A percentile compares a stretch with the other conserved stretches of the same genome.
Evolutionary conservation across 306 rosid species (phyloP).

Genomic region (Boehmeria nivea): DNA sequence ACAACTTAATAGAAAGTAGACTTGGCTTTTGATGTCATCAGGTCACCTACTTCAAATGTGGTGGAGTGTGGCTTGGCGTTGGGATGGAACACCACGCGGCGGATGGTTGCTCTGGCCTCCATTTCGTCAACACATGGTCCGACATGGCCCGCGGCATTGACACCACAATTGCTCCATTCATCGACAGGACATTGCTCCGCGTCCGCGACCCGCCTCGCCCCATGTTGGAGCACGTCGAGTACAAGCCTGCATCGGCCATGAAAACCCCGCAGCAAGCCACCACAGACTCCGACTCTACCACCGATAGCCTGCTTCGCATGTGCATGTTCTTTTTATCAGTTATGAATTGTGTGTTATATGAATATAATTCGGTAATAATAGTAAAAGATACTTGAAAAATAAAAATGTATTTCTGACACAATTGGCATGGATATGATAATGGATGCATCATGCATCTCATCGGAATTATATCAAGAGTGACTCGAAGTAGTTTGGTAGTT

Average conservation of each 20-base stretch:
- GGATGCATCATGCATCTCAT: no score
- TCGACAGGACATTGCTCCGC: conserved; percentile 60
- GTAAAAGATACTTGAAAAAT: no score
- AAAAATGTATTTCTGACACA: no score
- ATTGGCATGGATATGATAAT: no score
- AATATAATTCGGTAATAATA: no score
- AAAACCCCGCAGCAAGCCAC: conserved; percentile 23
- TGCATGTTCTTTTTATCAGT: no score
- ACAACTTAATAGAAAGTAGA: no score
- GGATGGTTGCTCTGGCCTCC: conserved; percentile 81
- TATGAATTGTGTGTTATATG: no score
- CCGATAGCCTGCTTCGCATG: no score
- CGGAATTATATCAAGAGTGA: no score
- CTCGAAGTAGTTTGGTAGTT: no score
- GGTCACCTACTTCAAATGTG: conserved; percentile 83
- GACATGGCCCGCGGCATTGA: conserved; percentile 78
- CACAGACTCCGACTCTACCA: conserved; percentile 21
- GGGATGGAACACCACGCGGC: conserved; percentile 75
- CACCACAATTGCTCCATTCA: conserved; percentile 51
- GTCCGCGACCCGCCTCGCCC: conserved; percentile 69
- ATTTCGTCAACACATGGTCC: conserved; percentile 74
- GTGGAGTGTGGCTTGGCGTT: conserved; percentile 77
- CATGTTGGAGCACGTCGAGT: conserved; percentile 5
- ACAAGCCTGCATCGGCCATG: conserved; percentile 50
- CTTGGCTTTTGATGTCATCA: no score